Evolutionary conservation across 1,284 basidiomycete genomes (phyloP).

Genomic region (Phenoliferia sp.): DNA sequence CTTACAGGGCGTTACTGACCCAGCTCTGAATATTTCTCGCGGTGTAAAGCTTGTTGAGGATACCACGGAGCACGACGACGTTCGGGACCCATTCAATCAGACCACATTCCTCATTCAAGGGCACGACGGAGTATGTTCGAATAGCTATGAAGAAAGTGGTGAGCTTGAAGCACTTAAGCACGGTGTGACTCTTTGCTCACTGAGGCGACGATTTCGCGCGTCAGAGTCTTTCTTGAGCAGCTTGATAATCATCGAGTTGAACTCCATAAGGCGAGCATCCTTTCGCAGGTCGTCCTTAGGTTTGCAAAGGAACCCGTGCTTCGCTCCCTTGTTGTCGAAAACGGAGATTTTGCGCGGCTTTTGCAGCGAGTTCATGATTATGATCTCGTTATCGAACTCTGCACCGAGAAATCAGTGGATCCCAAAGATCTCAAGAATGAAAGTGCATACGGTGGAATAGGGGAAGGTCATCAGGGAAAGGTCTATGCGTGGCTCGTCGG

Average conservation of each 20-base stretch:
- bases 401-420: slow-evolving; percentile 5
- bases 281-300: slow-evolving; percentile 97
- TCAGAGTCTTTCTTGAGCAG: slow-evolving; percentile 85
- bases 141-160: slow-evolving; percentile 58
- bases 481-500: slow-evolving; percentile 62
- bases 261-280: slow-evolving; percentile 96
- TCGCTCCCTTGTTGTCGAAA: slow-evolving; percentile 71
- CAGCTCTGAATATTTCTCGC: slow-evolving; percentile 51
- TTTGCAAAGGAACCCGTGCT: slow-evolving; percentile 92
- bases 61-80: slow-evolving; percentile 76
- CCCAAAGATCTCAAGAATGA: background rate
- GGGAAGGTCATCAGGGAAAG: slow-evolving; percentile 74
- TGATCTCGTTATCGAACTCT: slow-evolving; percentile 78
- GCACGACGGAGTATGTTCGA: slow-evolving; percentile 92
- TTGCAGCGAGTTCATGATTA: slow-evolving; percentile 88
- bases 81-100: slow-evolving; percentile 99
- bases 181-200: slow-evolving; percentile 56
- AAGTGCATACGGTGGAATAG: slow-evolving; percentile 62
- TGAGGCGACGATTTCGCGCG: slow-evolving; percentile 70
- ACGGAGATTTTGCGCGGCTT: slow-evolving; percentile 90
- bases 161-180: background rate
- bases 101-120: slow-evolving; percentile 94
- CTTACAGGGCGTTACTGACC: slow-evolving; percentile 19
- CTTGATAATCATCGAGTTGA: slow-evolving; percentile 98
- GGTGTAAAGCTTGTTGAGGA: slow-evolving; percentile 71